Conservation (phyloP, 164 flowering plant genomes). For the Aristolochia californica region DNA sequence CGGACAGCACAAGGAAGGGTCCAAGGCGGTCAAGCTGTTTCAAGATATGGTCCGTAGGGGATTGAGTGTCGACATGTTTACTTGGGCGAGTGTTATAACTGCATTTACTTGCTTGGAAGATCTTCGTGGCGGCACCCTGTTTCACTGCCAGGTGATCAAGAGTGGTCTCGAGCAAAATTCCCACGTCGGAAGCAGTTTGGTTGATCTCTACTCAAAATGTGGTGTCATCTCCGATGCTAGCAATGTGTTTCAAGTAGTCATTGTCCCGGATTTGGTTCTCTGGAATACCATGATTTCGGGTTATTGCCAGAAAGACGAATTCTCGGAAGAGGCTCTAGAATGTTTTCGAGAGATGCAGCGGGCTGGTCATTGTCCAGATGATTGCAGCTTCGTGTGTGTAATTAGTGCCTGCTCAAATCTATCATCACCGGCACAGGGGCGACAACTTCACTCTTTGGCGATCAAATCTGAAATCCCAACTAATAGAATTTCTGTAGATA, state of each 20-base stretch:
- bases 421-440: conserved; percentile 66
- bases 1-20: conserved; percentile 60
- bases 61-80: conserved; percentile 51
- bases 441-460: conserved; percentile 57
- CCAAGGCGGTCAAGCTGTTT: conserved; percentile 46
- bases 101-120: conserved; percentile 58
- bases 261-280: conserved; percentile 55
- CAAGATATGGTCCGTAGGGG: conserved; percentile 47
- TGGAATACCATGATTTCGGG: conserved; percentile 96
- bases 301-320: conserved; percentile 52
- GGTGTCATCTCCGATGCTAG: conserved; percentile 34
- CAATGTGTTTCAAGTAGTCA: conserved; percentile 54
- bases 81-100: conserved; percentile 69
- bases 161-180: conserved; percentile 51
- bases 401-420: conserved; percentile 66
- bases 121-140: conserved; percentile 59
- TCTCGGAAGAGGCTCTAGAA: conserved; percentile 48
- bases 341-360: conserved; percentile 57
- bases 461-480: conserved; percentile 53
- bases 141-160: conserved; percentile 67
- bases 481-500: conserved; percentile 46
- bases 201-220: conserved; percentile 74
- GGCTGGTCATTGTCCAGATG: conserved; percentile 60
- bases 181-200: conserved; percentile 80
- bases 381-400: conserved; percentile 73